These are phyloP conservation scores for Neurospora crassa DNA, from an alignment of 2,329 filamentous ascomycete species.

Conservation along the genomic window DNA sequence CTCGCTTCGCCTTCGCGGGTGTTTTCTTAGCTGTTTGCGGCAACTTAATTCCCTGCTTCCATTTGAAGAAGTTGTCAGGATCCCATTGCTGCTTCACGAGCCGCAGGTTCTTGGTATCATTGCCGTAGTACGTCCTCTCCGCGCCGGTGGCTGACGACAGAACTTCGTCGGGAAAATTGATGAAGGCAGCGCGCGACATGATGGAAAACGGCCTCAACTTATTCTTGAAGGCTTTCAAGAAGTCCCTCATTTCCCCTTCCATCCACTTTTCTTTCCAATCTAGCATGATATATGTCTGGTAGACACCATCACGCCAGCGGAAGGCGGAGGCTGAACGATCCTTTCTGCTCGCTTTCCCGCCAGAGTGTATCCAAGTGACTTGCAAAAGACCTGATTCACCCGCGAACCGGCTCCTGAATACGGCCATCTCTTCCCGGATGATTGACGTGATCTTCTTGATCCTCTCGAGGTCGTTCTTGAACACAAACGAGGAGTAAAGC, in stretches of 20 bases:
- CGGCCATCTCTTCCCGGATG: neutral
- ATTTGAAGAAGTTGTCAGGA: no score
- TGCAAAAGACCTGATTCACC: neutral
- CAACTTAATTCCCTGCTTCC: no score
- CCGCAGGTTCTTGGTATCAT: no score
- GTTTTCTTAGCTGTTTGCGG: no score
- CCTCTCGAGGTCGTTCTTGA: neutral
- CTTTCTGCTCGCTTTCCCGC: neutral
- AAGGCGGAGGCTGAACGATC: neutral
- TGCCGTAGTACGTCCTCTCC: no score
- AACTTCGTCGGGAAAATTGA: slow-evolving; percentile 1
- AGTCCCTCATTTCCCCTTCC: neutral
- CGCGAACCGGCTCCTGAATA: neutral
- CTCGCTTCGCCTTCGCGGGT: no score
- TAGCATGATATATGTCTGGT: slow-evolving; percentile 2
- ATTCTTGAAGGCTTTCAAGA: neutral
- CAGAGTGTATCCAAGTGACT: slow-evolving; percentile 2
- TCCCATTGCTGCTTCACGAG: no score
- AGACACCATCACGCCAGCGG: neutral
- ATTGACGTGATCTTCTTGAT: neutral
- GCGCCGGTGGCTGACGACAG: no score
- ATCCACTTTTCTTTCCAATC: slow-evolving; percentile 5
- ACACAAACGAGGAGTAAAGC: neutral
- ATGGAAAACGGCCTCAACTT: neutral
- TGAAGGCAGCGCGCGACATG: neutral